Conservation (phyloP, 148 eudicot species). For the Rhododendron williamsianum region DNA sequence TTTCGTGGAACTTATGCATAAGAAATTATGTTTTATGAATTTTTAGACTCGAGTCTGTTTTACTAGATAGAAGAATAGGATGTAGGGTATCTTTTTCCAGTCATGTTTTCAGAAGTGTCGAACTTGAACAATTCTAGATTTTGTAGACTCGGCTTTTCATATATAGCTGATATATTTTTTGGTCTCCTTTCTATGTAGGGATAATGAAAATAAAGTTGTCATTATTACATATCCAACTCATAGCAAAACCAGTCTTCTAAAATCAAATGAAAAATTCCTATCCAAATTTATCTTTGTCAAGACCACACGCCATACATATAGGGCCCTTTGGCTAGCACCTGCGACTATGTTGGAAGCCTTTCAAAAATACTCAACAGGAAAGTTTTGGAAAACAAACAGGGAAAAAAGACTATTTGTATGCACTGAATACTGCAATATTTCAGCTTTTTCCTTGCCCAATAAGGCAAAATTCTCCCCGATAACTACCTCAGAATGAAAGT, state of each 20-base stretch:
- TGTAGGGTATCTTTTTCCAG: not conserved
- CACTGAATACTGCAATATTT: not conserved
- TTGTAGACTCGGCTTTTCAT: not conserved
- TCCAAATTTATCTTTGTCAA: not conserved
- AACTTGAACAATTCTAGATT: not conserved
- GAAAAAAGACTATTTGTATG: not conserved
- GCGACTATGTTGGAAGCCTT: not conserved
- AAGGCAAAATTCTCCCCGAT: not conserved
- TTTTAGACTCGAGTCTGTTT: no score
- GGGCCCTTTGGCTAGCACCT: not conserved
- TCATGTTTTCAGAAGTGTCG: not conserved
- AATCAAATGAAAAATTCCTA: not conserved
- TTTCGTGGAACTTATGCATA: no score
- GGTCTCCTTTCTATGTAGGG: not conserved
- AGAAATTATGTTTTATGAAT: no score
- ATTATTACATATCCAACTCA: not conserved
- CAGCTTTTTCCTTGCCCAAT: not conserved
- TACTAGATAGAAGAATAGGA: no score
- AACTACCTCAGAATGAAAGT: not conserved
- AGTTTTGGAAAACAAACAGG: not conserved
- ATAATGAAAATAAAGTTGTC: no score
- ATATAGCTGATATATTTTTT: not conserved
- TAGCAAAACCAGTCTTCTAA: not conserved
- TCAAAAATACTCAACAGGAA: not conserved
- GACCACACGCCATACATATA: not conserved